Base-by-base conservation (phyloP, 306 rosid genomes). In the Ammopiptanthus mongolicus region DNA sequence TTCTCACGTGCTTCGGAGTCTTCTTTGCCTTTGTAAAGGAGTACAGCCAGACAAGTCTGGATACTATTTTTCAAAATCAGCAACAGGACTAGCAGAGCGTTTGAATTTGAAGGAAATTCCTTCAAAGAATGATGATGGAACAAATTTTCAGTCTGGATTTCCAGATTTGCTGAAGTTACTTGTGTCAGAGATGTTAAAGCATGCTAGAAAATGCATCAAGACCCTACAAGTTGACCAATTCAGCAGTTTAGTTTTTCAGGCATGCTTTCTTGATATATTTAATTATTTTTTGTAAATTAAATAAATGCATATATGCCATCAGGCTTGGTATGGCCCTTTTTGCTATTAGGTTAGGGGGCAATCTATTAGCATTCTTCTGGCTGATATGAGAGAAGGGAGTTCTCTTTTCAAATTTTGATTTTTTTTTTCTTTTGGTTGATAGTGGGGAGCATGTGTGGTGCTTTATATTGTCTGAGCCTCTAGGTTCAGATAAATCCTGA, bases 211-310 rank as follows among this genome's bases (percentile, higher is more conserved):
- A 52, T 78, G 76, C 42, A 83, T 82, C 59, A 86, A 76, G 89
- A 65, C 71, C 71, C 73, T 87, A 69, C 91, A 80, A 84, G 81
- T 88, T 79, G 96, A 94, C 85, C 95, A 85, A 77, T 94, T 71
- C 73, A 65, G 98, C 86, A 91, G 98, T 81, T 81, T 91, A 81
- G 98, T 91, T 86, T 82, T 94, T 37, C 98, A 94, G 96, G 98
- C 78, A 82, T 58, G 90, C 41, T 76, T 74, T 69, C 42, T 57
- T 36, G 25, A 8, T 68, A 36, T 55, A 17, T 5, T 12, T 19
- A 2, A 5, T 50, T 65, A 10, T 37, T 70, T 18, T 21, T 31
- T 11, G 19, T 75, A 29, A n/a, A 55, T 78, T 23, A 19, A 19
- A 51, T 51, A 31, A 29, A 66, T 65, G 14, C 17, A 29, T 55